Evolutionary conservation across 768 basidiomycete species (phyloP), one percentile per base, ranked within the genome.

Genomic region (Holtermanniella nyarrowii): DNA sequence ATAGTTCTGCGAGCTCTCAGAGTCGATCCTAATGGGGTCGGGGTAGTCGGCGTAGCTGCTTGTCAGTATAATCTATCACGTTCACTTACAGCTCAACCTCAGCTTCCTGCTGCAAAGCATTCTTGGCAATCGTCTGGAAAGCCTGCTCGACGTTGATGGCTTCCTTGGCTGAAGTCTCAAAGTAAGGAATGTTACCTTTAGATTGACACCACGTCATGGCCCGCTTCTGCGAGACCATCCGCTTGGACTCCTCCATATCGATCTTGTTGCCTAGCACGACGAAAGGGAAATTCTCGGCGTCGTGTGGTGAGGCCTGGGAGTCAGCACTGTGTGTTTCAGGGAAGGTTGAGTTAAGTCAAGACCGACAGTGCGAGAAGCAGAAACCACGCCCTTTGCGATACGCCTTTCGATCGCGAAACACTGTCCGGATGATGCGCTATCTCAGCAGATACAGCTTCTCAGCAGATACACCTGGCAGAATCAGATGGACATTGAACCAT

Each of bases 241-340:
- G 82, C 74, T 96, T 97, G 72, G 83, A 86, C 77, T 97, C 95
- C 76, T 97, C 95, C 65, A 96, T 88, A 71, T 99, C 95, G 71
- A 99, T 93, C 88, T 99, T 99, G 77, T 99, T 99, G n/a, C 95
- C 95, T 54, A 99, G 75, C 12, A 99, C 93, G 50, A 99, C 91
- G 66, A 99, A 99, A 4, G 95, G 95, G 74, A 99, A 99, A 77
- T 96, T 96, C 79, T 97, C 95, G 39, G 95, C 91, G 72, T 97
- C 93, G 70, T 93, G 89, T 42, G 95, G 95, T 68, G 88, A 90
- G 11, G 95, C 95, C 76, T 99, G 86, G 2, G 26, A 22, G 7
- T 12, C 23, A 20, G 41, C 13, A 26, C n/a, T 37, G 20, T 25
- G 44, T 13, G 5, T 25, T 54, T 12, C 24, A 37, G 37, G 46